phyloP scores from a whole-genome alignment of 306 rosid genomes.

The Inga laurina region DNA sequence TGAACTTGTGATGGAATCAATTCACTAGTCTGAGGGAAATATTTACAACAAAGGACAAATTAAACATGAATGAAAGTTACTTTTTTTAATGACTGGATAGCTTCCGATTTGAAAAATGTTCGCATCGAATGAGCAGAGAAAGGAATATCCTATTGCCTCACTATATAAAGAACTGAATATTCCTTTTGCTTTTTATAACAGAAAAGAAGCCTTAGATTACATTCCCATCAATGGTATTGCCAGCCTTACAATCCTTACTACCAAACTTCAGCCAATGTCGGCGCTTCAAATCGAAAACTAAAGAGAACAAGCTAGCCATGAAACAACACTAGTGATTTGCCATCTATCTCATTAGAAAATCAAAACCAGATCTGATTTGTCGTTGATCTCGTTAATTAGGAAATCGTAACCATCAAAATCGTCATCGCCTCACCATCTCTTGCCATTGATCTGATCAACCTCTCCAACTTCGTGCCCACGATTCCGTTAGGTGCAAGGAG shows the following conservation, averaged over 20 bases:
- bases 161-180: too few species aligned
- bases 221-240: too few species aligned
- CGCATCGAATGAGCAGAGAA: too few species aligned
- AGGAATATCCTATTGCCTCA: too few species aligned
- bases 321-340: background rate
- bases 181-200: too few species aligned
- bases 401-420: background rate
- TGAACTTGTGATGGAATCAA: background rate
- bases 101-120: too few species aligned
- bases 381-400: background rate
- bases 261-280: background rate
- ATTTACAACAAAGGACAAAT: too few species aligned
- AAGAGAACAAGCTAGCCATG: background rate
- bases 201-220: too few species aligned
- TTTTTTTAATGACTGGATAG: too few species aligned
- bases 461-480: background rate
- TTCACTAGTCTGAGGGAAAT: background rate
- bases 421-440: background rate
- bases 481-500: background rate
- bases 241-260: background rate
- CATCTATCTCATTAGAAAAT: too few species aligned
- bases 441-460: background rate
- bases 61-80: too few species aligned
- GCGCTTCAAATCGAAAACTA: too few species aligned
- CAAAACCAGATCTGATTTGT: background rate